Percentiles rank a stretch among this genome's conserved stretches.
Evolutionary conservation across 148 eudicot species (phyloP).

Genomic region (Nepenthes mirabilis): DNA sequence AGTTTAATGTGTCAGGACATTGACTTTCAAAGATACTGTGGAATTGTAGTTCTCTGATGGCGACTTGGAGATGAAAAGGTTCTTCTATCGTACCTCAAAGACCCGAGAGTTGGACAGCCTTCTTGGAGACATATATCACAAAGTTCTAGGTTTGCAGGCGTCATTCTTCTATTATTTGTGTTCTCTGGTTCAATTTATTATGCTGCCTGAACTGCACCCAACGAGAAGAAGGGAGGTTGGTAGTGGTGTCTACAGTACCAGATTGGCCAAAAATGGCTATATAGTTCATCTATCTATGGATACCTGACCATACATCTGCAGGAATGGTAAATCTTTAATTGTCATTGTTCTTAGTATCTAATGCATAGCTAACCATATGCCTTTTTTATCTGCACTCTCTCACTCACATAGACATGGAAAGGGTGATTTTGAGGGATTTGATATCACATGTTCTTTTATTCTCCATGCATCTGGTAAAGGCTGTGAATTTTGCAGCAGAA

Average conservation of each 20-base stretch:
- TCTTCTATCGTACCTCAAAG: constrained; percentile 80
- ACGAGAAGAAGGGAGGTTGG: no score
- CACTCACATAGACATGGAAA: constrained; percentile 71
- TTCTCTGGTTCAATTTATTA: constrained; percentile 11
- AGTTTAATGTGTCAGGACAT: neutral
- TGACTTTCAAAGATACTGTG: constrained; percentile 1
- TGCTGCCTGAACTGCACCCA: constrained; percentile 2
- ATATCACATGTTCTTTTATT: constrained; percentile 67
- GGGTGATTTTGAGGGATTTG: constrained; percentile 90
- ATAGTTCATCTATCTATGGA: no score
- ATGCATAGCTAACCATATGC: neutral
- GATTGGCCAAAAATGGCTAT: no score
- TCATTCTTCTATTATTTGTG: constrained; percentile 5
- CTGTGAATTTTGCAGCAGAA: constrained; percentile 86
- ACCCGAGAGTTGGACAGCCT: constrained; percentile 84
- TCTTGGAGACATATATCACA: constrained; percentile 94
- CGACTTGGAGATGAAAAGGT: constrained; percentile 54
- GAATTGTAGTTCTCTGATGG: constrained; percentile 71
- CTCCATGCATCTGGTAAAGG: constrained; percentile 56
- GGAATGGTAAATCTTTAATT: neutral
- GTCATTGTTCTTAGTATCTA: constrained; percentile 4
- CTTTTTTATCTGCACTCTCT: neutral
- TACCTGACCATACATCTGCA: no score
- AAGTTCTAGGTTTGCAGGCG: constrained; percentile 57
- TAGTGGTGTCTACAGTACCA: no score